Percentiles rank a stretch among this genome's conserved stretches.
These are phyloP conservation scores for Lactarius trivialis DNA, from an alignment of 768 basidiomycete genomes.

Conservation along the genomic window DNA sequence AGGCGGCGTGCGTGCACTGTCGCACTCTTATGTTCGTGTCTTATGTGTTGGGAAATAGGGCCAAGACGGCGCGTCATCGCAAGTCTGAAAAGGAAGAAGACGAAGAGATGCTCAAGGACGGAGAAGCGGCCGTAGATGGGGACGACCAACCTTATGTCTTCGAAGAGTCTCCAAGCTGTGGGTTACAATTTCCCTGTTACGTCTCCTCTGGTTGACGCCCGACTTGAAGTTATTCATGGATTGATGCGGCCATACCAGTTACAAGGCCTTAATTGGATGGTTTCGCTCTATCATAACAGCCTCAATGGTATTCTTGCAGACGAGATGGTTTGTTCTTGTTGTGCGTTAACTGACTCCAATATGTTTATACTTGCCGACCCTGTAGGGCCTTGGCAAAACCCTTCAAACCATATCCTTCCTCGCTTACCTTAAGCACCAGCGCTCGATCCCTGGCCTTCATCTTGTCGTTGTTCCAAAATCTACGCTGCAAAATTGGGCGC, in stretches of 20 bases:
- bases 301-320: conserved; percentile 96
- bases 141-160: conserved; percentile 92
- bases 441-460: conserved; percentile 72
- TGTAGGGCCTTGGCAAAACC: conserved; percentile 93
- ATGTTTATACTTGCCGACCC: neutral
- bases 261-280: conserved; percentile 97
- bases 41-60: conserved; percentile 37
- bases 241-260: conserved; percentile 91
- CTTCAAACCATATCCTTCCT: conserved; percentile 97
- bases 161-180: conserved; percentile 89
- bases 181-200: conserved; percentile 1
- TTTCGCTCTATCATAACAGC: conserved; percentile 91
- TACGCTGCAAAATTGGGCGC: conserved; percentile 93
- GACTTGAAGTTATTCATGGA: conserved; percentile 69
- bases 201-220: neutral
- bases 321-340: conserved; percentile 61
- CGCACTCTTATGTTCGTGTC: neutral
- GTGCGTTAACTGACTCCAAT: conserved; percentile 3
- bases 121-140: conserved; percentile 70
- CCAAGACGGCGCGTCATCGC: conserved; percentile 73
- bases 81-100: conserved; percentile 99
- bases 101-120: conserved; percentile 87
- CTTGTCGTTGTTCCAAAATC: conserved; percentile 98
- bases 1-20: conserved; percentile 47
- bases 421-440: conserved; percentile 85